phyloP scores from a whole-genome alignment of 164 flowering plant species.

The Nymphaea thermarum region DNA sequence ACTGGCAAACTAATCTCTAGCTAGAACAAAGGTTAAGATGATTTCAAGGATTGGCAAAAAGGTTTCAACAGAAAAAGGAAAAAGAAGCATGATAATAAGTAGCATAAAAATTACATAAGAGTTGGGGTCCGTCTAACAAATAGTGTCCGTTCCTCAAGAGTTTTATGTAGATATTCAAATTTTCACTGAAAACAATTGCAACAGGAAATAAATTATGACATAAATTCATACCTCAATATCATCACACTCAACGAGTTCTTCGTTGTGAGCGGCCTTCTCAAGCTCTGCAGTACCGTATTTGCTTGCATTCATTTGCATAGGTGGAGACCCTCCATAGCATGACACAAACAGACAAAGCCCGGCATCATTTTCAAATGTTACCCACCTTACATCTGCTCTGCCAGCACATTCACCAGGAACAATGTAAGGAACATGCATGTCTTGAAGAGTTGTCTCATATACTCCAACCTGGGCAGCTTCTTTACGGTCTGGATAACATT shows the following conservation, averaged over 20 bases:
- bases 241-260: slow-evolving; percentile 63
- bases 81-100: too few species aligned
- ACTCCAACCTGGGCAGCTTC: slow-evolving; percentile 77
- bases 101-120: too few species aligned
- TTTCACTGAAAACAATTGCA: background rate
- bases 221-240: slow-evolving; percentile 57
- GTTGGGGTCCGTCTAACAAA: too few species aligned
- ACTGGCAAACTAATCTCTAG: too few species aligned
- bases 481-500: slow-evolving; percentile 95
- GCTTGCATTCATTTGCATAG: slow-evolving; percentile 95
- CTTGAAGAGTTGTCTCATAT: slow-evolving; percentile 49
- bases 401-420: slow-evolving; percentile 86
- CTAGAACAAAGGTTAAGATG: too few species aligned
- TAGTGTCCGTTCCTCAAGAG: too few species aligned
- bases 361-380: slow-evolving; percentile 47
- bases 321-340: slow-evolving; percentile 57
- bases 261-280: slow-evolving; percentile 66
- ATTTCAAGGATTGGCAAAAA: too few species aligned
- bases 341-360: slow-evolving; percentile 76
- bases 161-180: too few species aligned
- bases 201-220: background rate
- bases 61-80: too few species aligned
- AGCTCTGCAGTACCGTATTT: slow-evolving; percentile 72
- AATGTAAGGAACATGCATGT: slow-evolving; percentile 88
- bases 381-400: slow-evolving; percentile 94